Conservation (phyloP, 2,329 filamentous ascomycete species). For the Cordyceps militaris region DNA sequence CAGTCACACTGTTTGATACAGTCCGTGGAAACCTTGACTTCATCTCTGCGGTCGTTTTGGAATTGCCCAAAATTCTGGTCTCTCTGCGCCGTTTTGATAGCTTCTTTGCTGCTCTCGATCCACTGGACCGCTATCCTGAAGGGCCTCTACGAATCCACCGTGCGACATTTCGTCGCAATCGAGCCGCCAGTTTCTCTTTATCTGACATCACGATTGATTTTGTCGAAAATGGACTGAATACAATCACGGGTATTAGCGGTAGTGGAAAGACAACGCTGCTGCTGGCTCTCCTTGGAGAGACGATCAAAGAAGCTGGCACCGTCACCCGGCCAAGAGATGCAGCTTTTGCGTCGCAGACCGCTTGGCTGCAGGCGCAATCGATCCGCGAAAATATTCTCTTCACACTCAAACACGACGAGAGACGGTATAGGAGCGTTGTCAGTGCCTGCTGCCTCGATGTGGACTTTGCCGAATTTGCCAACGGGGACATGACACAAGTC, state of each 20-base stretch:
- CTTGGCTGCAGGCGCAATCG: constrained; percentile 51
- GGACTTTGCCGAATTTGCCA: constrained; percentile 44
- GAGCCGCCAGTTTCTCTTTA: constrained; percentile 42
- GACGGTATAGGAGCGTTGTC: constrained; percentile 48
- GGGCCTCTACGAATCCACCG: constrained; percentile 39
- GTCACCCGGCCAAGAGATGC: constrained; percentile 44
- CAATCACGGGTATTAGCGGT: constrained; percentile 47
- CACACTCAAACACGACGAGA: constrained; percentile 40
- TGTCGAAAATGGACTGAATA: constrained; percentile 46
- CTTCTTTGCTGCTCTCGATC: constrained; percentile 45
- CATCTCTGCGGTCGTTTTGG: constrained; percentile 34
- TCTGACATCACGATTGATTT: constrained; percentile 45
- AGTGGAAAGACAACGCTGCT: constrained; percentile 52
- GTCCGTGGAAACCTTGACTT: constrained; percentile 46
- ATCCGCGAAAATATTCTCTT: constrained; percentile 50
- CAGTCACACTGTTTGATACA: constrained; percentile 44
- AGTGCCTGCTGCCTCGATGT: constrained; percentile 46
- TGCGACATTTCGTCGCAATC: constrained; percentile 43
- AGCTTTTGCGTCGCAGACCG: constrained; percentile 49
- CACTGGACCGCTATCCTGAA: constrained; percentile 40
- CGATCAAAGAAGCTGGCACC: constrained; percentile 39
- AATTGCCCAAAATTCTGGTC: constrained; percentile 28
- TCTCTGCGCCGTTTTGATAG: constrained; percentile 46
- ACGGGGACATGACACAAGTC: constrained; percentile 44
- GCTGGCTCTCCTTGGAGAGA: constrained; percentile 48